phyloP scores from a whole-genome alignment of 345 rosid species.

The Gossypium raimondii region DNA sequence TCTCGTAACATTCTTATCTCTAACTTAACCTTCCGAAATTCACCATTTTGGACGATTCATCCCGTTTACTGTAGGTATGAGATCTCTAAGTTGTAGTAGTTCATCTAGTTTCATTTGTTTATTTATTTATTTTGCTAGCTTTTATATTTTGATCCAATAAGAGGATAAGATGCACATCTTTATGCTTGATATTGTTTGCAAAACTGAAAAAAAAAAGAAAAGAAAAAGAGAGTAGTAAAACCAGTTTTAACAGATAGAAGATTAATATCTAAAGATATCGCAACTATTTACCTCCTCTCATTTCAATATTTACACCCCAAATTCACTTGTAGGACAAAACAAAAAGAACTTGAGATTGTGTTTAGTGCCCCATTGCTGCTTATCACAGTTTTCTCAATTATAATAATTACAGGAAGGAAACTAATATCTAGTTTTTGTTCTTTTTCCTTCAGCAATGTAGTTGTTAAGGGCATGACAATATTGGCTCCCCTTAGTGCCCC shows the following conservation, averaged over 20 bases:
- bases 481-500: constrained; percentile 94
- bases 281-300: neutral
- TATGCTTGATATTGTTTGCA: neutral
- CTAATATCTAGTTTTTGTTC: neutral
- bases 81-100: neutral
- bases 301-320: neutral
- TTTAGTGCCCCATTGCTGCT: neutral
- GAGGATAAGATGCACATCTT: neutral
- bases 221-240: neutral
- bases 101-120: neutral
- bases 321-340: neutral
- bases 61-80: constrained; percentile 90
- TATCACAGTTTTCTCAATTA: neutral
- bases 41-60: constrained; percentile 98
- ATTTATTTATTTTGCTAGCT: neutral
- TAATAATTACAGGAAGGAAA: neutral
- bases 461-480: constrained; percentile 77
- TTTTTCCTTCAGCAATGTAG: constrained; percentile 62
- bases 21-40: constrained; percentile 73
- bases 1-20: constrained; percentile 73
- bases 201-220: neutral
- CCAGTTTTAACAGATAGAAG: neutral
- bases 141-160: neutral
- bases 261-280: neutral
- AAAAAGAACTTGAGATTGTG: neutral